These are phyloP conservation scores for Eutrema heterophyllum DNA, from an alignment of 345 rosid species.

Conservation along the genomic window DNA sequence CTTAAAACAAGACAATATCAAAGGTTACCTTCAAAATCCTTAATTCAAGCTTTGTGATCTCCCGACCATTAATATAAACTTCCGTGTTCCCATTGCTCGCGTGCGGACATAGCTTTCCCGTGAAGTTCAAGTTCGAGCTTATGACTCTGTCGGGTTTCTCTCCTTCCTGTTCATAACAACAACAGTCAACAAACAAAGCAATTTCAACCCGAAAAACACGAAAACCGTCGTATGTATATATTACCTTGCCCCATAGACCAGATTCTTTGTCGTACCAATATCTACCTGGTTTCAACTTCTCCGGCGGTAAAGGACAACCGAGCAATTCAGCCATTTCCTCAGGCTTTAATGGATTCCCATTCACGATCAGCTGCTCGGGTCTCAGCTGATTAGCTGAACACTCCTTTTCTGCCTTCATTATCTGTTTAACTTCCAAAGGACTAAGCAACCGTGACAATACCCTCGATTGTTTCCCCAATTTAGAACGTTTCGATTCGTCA, in stretches of 20 bases:
- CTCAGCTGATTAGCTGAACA: constrained; percentile 92
- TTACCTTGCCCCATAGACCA: constrained; percentile 97
- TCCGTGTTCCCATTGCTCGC: constrained; percentile 91
- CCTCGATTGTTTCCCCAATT: constrained; percentile 74
- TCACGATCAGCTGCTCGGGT: constrained; percentile 86
- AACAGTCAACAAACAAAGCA: background rate
- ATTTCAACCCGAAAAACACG: background rate
- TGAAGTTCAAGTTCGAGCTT: constrained; percentile 83
- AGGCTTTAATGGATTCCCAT: constrained; percentile 74
- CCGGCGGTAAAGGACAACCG: constrained; percentile 69
- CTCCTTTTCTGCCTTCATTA: constrained; percentile 96
- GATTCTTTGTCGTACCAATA: constrained; percentile 99
- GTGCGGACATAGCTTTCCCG: constrained; percentile 63
- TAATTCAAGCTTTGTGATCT: constrained; percentile 80
- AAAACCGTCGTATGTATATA: background rate
- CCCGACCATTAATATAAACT: constrained; percentile 89
- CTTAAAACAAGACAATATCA: background rate
- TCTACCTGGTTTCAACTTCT: constrained; percentile 85
- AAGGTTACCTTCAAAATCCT: constrained; percentile 71
- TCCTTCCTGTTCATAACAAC: constrained; percentile 67
- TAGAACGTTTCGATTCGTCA: constrained; percentile 74
- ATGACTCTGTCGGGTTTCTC: constrained; percentile 82
- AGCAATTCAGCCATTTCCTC: constrained; percentile 90
- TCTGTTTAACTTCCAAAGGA: constrained; percentile 94
- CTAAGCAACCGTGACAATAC: constrained; percentile 75